These are phyloP conservation scores for Nicotiana benthamiana DNA, from an alignment of 257 asterid species.

Conservation along the genomic window DNA sequence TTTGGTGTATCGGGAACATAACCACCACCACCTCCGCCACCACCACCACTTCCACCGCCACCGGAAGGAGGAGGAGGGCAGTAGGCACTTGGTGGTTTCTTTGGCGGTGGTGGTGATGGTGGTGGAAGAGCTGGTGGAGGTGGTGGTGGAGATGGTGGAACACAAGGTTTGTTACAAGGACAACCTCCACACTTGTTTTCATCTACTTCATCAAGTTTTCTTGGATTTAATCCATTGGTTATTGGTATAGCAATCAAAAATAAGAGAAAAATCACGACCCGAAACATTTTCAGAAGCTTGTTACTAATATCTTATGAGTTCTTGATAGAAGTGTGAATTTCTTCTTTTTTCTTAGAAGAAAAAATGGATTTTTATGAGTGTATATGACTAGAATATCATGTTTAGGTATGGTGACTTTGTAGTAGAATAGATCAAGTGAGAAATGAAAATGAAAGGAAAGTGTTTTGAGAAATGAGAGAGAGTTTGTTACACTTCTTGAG, in stretches of 20 bases:
- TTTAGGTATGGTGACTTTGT: background rate
- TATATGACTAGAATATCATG: background rate
- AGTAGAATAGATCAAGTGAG: no score
- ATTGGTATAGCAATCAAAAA: background rate
- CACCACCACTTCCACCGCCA: background rate
- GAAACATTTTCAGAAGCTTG: slow-evolving; percentile 7
- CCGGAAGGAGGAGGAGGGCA: slow-evolving; percentile 65
- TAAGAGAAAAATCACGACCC: slow-evolving; percentile 1
- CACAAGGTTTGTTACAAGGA: slow-evolving; percentile 66
- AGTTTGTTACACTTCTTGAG: slow-evolving; percentile 7
- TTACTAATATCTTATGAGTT: background rate
- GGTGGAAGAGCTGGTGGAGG: slow-evolving; percentile 26
- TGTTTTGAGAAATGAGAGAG: background rate
- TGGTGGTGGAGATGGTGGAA: slow-evolving; percentile 24
- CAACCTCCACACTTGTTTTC: slow-evolving; percentile 66
- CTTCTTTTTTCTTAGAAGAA: background rate
- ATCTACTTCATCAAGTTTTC: slow-evolving; percentile 26
- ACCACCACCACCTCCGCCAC: background rate
- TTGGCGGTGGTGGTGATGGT: slow-evolving; percentile 19
- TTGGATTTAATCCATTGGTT: slow-evolving; percentile 14
- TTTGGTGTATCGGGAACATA: slow-evolving; percentile 39
- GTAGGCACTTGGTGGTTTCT: slow-evolving; percentile 27
- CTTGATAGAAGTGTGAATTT: background rate
- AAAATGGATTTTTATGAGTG: background rate
- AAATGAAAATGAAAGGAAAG: background rate